phyloP scores from a whole-genome alignment of 1,284 basidiomycete genomes.

The Anthracocystis panici-leucophaei region DNA sequence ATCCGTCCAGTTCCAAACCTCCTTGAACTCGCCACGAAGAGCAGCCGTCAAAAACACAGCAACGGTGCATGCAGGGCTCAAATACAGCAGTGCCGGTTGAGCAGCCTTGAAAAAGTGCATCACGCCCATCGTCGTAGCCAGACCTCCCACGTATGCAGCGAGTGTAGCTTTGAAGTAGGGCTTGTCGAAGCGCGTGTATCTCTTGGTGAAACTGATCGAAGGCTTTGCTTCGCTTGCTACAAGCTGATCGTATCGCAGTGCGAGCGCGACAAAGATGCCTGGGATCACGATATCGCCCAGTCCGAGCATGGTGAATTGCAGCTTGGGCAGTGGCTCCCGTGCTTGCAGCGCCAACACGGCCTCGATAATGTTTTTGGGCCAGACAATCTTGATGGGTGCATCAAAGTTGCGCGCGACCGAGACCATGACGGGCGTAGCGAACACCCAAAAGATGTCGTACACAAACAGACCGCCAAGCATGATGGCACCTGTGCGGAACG shows the following conservation, averaged over 20 bases:
- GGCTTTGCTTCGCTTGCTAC: slow-evolving; percentile 71
- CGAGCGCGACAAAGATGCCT: slow-evolving; percentile 88
- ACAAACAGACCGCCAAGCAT: slow-evolving; percentile 74
- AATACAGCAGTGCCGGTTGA: slow-evolving; percentile 92
- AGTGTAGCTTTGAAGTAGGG: slow-evolving; percentile 84
- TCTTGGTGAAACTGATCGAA: slow-evolving; percentile 50
- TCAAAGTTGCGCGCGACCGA: slow-evolving; percentile 88
- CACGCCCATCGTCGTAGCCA: slow-evolving; percentile 83
- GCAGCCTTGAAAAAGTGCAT: slow-evolving; percentile 86
- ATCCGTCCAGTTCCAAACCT: slow-evolving; percentile 62
- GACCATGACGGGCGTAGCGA: slow-evolving; percentile 68
- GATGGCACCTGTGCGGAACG: slow-evolving; percentile 87
- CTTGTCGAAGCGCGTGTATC: slow-evolving; percentile 73
- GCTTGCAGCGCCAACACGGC: slow-evolving; percentile 27
- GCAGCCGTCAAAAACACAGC: slow-evolving; percentile 70
- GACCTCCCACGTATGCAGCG: slow-evolving; percentile 81
- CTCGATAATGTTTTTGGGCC: slow-evolving; percentile 69
- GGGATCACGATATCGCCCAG: slow-evolving; percentile 91
- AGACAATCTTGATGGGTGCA: slow-evolving; percentile 80
- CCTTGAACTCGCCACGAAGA: slow-evolving; percentile 68
- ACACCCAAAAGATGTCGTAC: slow-evolving; percentile 69
- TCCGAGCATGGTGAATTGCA: slow-evolving; percentile 89
- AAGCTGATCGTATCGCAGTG: slow-evolving; percentile 84
- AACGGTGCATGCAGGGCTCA: slow-evolving; percentile 75
- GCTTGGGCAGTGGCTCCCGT: slow-evolving; percentile 42